phyloP scores from a whole-genome alignment of 2,329 filamentous ascomycete genomes.

The Periconia digitata region DNA sequence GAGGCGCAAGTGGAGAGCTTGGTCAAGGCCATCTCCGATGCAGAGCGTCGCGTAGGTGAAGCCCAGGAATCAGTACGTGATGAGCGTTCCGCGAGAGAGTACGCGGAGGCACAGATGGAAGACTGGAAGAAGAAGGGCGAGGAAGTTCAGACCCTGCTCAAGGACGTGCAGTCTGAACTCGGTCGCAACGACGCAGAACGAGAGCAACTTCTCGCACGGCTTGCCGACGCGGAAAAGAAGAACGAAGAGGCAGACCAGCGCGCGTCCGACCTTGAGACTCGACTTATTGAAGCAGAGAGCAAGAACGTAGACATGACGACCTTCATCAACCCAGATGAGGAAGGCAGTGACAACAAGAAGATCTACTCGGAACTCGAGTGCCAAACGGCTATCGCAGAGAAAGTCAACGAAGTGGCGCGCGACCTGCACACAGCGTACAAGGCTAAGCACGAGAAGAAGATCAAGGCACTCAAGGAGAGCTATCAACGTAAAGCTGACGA shows the following conservation, averaged over 20 bases:
- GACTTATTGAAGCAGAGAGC: constrained; percentile 56
- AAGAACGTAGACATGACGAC: constrained; percentile 74
- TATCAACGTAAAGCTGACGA: constrained; percentile 90
- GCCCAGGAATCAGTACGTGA: constrained; percentile 82
- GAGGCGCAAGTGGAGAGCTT: constrained; percentile 88
- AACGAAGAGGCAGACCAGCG: constrained; percentile 74
- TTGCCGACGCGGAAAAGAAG: constrained; percentile 73
- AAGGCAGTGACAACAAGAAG: constrained; percentile 30
- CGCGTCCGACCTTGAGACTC: constrained; percentile 66
- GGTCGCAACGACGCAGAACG: constrained; percentile 75
- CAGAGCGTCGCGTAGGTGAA: constrained; percentile 88
- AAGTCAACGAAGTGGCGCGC: constrained; percentile 71
- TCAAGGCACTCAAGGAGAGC: constrained; percentile 78
- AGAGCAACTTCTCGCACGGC: constrained; percentile 73
- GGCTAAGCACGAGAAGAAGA: constrained; percentile 95
- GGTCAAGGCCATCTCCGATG: constrained; percentile 84
- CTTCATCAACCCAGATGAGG: constrained; percentile 41
- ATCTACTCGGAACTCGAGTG: constrained; percentile 47
- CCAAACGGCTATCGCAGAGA: constrained; percentile 78
- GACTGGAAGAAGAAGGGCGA: constrained; percentile 82
- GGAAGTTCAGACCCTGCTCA: constrained; percentile 81
- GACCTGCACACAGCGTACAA: constrained; percentile 95
- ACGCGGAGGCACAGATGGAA: constrained; percentile 72
- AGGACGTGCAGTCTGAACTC: constrained; percentile 80
- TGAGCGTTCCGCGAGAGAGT: constrained; percentile 69